Base-by-base conservation (phyloP, 208 protist genomes). In the Leptomonas pyrrhocoris region DNA sequence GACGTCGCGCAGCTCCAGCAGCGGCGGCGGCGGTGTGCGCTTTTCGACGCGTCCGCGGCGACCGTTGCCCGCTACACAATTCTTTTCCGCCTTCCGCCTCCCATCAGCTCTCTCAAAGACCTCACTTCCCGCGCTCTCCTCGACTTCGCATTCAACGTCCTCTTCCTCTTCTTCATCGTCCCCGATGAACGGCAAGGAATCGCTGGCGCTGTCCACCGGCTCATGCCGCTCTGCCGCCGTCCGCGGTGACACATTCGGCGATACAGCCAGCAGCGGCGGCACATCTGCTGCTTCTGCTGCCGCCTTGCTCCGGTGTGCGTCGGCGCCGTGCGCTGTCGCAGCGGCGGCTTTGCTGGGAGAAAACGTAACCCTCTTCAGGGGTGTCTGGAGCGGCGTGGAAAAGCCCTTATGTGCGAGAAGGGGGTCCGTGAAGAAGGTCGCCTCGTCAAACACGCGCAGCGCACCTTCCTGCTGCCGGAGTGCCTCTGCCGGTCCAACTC, bases 371-470 rank as follows among this genome's bases (percentile, higher is more conserved):
- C 9, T 38, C 34, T 12, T 38, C 34, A 38, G 34, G 34, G 67
- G 31, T 18, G 56, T 64, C 36, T 40, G 48, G 6, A 56, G 56
- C 12, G 23, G 38, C 11, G 23, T 62, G 6, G 54, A 46, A 13
- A 42, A 58, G 15, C 6, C 16, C 11, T 60, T 1, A 2, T 4
- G 34, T 0, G 49, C 54, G 1, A 48, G 43, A 16, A 82, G 66
- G 4, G 80, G 80, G 23, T 69, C 68, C 25, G 48, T 69, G 60
- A 85, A 85, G 46, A 81, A 77, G 21, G 68, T 55, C 7, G 77
- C 65, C 19, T 81, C 77, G 51, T 86, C 81, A 48, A 86, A 86
- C 18, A 80, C 73, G 48, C 69, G 68, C 25, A 86, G 59, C 9
- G 75, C 43, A 2, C 73, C 70, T 25, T 83, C 62, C 61, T 81